Conservation (phyloP, 1,139 yeast species). For the Debaryomyces udenii region DNA sequence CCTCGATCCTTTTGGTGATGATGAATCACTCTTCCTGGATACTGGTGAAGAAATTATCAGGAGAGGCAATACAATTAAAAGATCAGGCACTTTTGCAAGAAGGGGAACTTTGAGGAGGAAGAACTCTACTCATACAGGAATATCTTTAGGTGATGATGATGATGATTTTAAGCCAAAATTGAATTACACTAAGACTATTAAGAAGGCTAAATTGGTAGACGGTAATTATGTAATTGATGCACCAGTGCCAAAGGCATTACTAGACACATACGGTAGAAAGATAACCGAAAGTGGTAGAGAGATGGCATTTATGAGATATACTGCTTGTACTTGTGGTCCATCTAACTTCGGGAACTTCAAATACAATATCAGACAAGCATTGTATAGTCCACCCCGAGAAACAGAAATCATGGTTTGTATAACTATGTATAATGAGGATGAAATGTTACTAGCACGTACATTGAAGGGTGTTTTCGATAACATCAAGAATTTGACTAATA, state of each 20-base stretch:
- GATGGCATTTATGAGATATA: slow-evolving; percentile 75
- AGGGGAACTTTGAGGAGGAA: slow-evolving; percentile 17
- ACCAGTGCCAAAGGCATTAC: slow-evolving; percentile 66
- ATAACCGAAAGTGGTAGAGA: slow-evolving; percentile 58
- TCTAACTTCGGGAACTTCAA: slow-evolving; percentile 57
- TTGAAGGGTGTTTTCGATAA: slow-evolving; percentile 78
- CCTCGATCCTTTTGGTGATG: slow-evolving; percentile 51
- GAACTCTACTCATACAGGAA: slow-evolving; percentile 14
- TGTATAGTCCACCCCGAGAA: slow-evolving; percentile 65
- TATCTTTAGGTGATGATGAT: slow-evolving; percentile 32
- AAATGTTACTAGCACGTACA: slow-evolving; percentile 69
- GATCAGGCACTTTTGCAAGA: slow-evolving; percentile 24
- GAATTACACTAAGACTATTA: slow-evolving; percentile 51
- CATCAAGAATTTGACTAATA: slow-evolving; percentile 60
- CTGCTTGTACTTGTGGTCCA: slow-evolving; percentile 84
- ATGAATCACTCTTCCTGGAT: slow-evolving; percentile 47
- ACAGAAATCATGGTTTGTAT: slow-evolving; percentile 76
- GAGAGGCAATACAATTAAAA: slow-evolving; percentile 36
- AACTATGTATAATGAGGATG: slow-evolving; percentile 84
- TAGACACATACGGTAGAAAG: slow-evolving; percentile 54
- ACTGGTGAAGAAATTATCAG: slow-evolving; percentile 44
- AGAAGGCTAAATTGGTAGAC: slow-evolving; percentile 57
- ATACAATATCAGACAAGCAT: slow-evolving; percentile 67
- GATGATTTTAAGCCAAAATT: slow-evolving; percentile 47
- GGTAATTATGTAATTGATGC: slow-evolving; percentile 82